Evolutionary conservation across 1,139 yeast species (phyloP), one percentile per base, ranked within the genome.

Genomic region (Hansenula lynferdii): DNA sequence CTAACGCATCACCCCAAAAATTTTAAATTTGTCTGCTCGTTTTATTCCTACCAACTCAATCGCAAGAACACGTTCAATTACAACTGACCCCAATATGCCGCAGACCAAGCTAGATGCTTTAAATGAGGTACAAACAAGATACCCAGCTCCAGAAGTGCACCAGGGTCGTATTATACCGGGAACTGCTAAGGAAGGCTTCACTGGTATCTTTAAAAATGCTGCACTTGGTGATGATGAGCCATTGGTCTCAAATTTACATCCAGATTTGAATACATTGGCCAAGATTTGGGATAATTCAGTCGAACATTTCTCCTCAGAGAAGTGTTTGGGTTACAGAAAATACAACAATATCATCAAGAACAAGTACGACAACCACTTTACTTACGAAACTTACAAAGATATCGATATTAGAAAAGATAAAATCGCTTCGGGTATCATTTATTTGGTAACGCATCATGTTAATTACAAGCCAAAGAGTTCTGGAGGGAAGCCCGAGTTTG

Each of bases 391-490:
- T 11, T 72, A 64, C 44, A 40, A 44, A 6, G 54, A 62, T 9
- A 54, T 67, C n/a, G 51, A 57, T 25, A 34, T 40, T 14, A 59
- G 72, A 42, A 67, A 63, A 45, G 53, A 57, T 37, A 56, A 68
- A 35, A 61, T 75, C 34, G 78, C 77, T 4, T 62, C 78, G 7
- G 80, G 80, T 9, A 52, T 74, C 23, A 59, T 72, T 37, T 67
- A 69, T 44, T 51, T 69, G 11, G 66, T 73, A 39, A 56, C 58
- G 28, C 64, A 67, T 43, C 72, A 70, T 47, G 28, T 41, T 8
- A 41, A 41, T 6, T 54, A 47, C 35, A 37, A 39, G 2, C 25
- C 36, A 5, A 28, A 3, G 27, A 42, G 8, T 36, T 33, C n/a
- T 16, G 43, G 40, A n/a, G 51, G 60, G 35, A 53, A 40, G 47